A percentile compares a stretch with the other conserved stretches of the same genome.
phyloP scores from a whole-genome alignment of 495 filamentous ascomycete genomes.

The Xeromyces bisporus region DNA sequence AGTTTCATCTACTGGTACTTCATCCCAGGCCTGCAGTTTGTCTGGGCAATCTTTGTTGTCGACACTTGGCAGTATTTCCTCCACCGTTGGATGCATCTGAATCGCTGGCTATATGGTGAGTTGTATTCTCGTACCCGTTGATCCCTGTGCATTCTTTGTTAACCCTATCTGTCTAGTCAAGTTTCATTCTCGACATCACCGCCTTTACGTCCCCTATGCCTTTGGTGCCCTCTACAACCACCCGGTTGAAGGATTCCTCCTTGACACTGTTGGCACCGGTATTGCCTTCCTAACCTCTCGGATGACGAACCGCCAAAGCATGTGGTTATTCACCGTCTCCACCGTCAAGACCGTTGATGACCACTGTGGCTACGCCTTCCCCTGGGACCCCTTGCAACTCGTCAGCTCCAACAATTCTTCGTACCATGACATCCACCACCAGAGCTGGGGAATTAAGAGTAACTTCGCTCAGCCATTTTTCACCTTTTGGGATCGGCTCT shows the following conservation, averaged over 20 bases:
- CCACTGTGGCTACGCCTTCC: conserved; percentile 89
- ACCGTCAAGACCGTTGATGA: conserved; percentile 96
- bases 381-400: conserved; percentile 85
- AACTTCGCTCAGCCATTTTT: conserved; percentile 39
- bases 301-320: conserved; percentile 62
- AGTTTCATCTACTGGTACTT: conserved; percentile 62
- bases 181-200: conserved; percentile 89
- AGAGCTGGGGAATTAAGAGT: conserved; percentile 89
- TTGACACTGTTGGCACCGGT: conserved; percentile 76
- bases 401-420: conserved; percentile 83
- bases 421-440: conserved; percentile 96
- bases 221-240: conserved; percentile 97
- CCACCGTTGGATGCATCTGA: conserved; percentile 87
- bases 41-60: conserved; percentile 51
- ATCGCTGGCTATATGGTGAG: conserved; percentile 92
- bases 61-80: conserved; percentile 97
- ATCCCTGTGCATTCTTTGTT: not conserved
- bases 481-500: conserved; percentile 33
- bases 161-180: conserved; percentile 35
- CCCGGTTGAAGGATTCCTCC: conserved; percentile 71
- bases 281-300: conserved; percentile 61
- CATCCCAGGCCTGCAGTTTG: conserved; percentile 59
- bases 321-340: conserved; percentile 68
- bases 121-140: conserved; percentile 5
- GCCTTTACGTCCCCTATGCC: conserved; percentile 91